Evolutionary conservation across 1,284 basidiomycete genomes (phyloP), one percentile per base, ranked within the genome.

Genomic region (Austroboletus novae-zelandiae): DNA sequence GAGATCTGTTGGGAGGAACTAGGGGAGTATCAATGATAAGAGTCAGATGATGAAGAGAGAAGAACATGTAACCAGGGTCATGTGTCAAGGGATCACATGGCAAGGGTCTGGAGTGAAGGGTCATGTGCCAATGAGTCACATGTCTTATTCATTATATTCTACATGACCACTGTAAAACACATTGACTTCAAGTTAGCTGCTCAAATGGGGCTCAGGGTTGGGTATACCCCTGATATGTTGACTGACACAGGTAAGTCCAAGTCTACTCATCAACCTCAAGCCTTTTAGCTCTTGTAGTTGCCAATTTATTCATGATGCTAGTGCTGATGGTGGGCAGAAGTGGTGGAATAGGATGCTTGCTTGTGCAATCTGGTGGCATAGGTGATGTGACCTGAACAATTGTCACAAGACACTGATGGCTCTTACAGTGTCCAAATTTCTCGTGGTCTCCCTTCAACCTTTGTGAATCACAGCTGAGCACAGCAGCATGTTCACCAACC

Each of bases 181-280:
- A 79, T 94, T 44, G 82, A 89, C 54, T 70, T 90, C 0, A 63
- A 72, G 9, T 80, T 80, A 15, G 71, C 87, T 15, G 77, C 81
- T 15, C 71, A 77, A 57, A 78, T 83, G 15, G 76, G 79, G 2
- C 78, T 98, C 53, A 82, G 79, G 43, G 70, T 98, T 10, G 96
- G 96, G 5, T 93, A 94, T 69, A 98, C 94, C 0, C 94, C 94
- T 0, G 88, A 92, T 51, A 87, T 97, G 4, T 78, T 97, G 18
- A 94, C 89, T 13, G 87, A 91, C 61, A 91, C 94, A 52, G 92
- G 93, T 82, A 62, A 50, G 74, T 50, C n/a, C 32, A 42, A 36
- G 3, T 43, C 15, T 10, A 30, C n/a, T 6, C 14, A 4, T 30
- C 4, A n/a, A n/a, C n/a, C 47, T 37, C 34, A 39, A 9, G 11